Evolutionary conservation across 805 yeast species (phyloP).

Genomic region (Candida palmyrensis): DNA sequence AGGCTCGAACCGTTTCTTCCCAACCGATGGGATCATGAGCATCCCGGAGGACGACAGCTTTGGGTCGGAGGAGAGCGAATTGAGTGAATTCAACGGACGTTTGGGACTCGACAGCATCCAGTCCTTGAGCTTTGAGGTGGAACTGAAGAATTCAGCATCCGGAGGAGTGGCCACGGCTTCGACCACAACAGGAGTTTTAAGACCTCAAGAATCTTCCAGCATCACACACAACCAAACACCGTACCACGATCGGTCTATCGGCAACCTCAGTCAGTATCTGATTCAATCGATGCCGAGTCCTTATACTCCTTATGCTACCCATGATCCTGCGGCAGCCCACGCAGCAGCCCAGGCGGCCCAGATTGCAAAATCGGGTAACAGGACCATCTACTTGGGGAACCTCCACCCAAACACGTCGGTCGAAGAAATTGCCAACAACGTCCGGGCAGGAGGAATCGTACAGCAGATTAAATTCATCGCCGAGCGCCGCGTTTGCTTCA

Average conservation of each 20-base stretch:
- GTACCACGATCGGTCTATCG: not conserved
- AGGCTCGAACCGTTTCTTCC: slow-evolving; percentile 1
- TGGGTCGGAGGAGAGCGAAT: slow-evolving; percentile 4
- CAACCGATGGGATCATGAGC: slow-evolving; percentile 4
- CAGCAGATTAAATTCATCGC: slow-evolving; percentile 52
- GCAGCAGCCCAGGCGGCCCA: not conserved
- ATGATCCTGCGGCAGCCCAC: not conserved
- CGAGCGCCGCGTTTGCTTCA: slow-evolving; percentile 56
- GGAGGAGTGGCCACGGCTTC: not conserved
- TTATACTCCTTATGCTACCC: not conserved
- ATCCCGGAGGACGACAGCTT: slow-evolving; percentile 5
- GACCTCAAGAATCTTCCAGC: not conserved
- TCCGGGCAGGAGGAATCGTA: slow-evolving; percentile 69
- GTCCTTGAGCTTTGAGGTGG: slow-evolving; percentile 1
- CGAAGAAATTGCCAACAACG: slow-evolving; percentile 72
- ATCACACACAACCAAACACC: not conserved
- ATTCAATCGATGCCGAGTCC: not conserved
- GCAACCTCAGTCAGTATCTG: not conserved
- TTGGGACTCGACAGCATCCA: too few species aligned
- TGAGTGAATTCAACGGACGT: slow-evolving; percentile 4
- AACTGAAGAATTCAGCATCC: too few species aligned
- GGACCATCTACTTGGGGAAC: slow-evolving; percentile 88
- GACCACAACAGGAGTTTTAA: not conserved
- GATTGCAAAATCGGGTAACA: slow-evolving; percentile 37
- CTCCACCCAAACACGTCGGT: slow-evolving; percentile 60